Evolutionary conservation across 345 rosid species (phyloP).

Genomic region (Populus tremula): DNA sequence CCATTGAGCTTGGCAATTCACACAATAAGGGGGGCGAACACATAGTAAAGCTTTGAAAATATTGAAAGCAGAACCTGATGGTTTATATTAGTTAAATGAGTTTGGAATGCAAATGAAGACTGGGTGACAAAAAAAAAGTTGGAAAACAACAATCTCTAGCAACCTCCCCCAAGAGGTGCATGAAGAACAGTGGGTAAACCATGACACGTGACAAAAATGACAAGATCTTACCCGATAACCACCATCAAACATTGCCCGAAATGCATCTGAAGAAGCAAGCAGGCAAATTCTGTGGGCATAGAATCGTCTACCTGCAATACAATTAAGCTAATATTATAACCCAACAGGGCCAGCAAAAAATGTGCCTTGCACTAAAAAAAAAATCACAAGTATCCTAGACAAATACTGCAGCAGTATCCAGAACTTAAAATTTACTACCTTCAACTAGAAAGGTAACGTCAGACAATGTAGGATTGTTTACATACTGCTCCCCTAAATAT

Average conservation of each 20-base stretch:
- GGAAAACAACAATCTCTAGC: background rate
- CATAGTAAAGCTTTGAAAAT: background rate
- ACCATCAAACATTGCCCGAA: conserved; percentile 99
- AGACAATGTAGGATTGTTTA: conserved; percentile 82
- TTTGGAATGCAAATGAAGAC: background rate
- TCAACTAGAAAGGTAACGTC: conserved; percentile 96
- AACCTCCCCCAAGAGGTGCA: background rate
- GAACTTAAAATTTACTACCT: conserved; percentile 47
- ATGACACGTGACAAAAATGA: background rate
- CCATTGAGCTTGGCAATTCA: background rate
- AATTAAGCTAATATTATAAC: conserved; percentile 1
- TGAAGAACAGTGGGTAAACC: background rate
- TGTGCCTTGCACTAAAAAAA: background rate
- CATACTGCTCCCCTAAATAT: conserved; percentile 92
- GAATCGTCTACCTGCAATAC: conserved; percentile 74
- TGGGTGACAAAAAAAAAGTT: background rate
- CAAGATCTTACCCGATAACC: conserved; percentile 79
- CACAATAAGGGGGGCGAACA: background rate
- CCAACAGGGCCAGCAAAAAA: background rate
- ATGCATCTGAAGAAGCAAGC: conserved; percentile 99
- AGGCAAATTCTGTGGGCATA: conserved; percentile 96
- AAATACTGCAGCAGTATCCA: conserved; percentile 2
- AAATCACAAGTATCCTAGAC: background rate
- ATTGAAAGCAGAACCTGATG: background rate
- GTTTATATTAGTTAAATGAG: background rate